Evolutionary conservation across 257 asterid species (phyloP).

Genomic region (Capsicum pubescens): DNA sequence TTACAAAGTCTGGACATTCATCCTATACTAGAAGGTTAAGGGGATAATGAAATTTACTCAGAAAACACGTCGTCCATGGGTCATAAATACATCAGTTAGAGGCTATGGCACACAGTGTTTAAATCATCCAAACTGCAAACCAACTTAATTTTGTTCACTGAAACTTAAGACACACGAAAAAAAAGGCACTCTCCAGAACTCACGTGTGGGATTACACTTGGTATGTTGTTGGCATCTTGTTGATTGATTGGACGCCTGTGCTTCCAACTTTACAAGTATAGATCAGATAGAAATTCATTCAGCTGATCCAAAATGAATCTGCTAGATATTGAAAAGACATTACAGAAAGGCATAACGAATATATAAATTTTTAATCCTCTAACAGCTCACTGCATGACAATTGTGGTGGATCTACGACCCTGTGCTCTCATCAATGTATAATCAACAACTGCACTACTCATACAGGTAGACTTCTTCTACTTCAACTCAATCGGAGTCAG

Average conservation of each 20-base stretch:
- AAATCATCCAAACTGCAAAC: conserved; percentile 11
- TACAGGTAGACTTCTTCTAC: neutral
- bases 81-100: neutral
- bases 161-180: neutral
- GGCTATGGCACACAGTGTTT: neutral
- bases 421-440: neutral
- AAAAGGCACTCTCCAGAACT: no score
- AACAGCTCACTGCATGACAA: neutral
- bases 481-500: neutral
- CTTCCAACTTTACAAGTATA: neutral
- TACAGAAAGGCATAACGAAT: neutral
- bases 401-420: neutral
- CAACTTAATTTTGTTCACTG: neutral
- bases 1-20: no score
- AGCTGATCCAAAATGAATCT: neutral
- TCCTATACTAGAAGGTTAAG: neutral
- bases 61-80: neutral
- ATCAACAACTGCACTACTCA: neutral
- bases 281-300: neutral
- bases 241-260: no score
- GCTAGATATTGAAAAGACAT: conserved; percentile 9
- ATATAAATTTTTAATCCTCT: neutral
- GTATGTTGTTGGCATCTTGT: neutral
- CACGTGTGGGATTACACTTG: no score
- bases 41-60: neutral